A percentile compares a stretch with the other conserved stretches of the same genome.
Evolutionary conservation across 1,284 basidiomycete species (phyloP).

Genomic region (Tilletia indica): DNA sequence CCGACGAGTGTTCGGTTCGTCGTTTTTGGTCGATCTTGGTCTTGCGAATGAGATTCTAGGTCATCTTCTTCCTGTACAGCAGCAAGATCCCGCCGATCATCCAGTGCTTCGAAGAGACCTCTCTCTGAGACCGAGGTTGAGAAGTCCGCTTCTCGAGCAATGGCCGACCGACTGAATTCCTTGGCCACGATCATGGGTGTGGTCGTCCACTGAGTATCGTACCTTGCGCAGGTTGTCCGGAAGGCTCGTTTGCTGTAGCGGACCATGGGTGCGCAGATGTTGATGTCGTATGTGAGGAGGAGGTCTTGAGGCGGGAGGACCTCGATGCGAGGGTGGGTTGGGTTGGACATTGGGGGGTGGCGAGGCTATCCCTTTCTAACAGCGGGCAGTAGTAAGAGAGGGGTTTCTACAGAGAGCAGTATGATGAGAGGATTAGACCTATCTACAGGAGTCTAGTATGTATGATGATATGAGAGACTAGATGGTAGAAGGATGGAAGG

Average conservation of each 20-base stretch:
- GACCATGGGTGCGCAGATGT: constrained; percentile 61
- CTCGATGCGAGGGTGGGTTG: background rate
- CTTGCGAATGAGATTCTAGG: too few relatives aligned
- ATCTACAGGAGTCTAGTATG: too few relatives aligned
- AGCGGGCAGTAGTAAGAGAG: too few relatives aligned
- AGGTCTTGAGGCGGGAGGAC: constrained; percentile 36
- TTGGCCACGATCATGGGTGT: constrained; percentile 66
- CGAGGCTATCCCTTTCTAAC: too few relatives aligned
- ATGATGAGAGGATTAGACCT: too few relatives aligned
- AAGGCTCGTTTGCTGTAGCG: constrained; percentile 66
- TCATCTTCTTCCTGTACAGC: constrained; percentile 20
- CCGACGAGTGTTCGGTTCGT: constrained; percentile 21
- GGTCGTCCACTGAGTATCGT: constrained; percentile 64
- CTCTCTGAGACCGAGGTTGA: constrained; percentile 61
- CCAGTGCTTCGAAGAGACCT: constrained; percentile 58
- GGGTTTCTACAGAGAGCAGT: too few relatives aligned
- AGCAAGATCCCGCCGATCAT: background rate
- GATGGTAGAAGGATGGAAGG: too few relatives aligned
- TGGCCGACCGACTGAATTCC: constrained; percentile 63
- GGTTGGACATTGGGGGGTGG: background rate
- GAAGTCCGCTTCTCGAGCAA: constrained; percentile 63
- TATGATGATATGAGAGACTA: too few relatives aligned
- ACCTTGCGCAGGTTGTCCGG: constrained; percentile 62
- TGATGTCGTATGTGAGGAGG: constrained; percentile 36
- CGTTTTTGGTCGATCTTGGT: constrained; percentile 18